Base-by-base conservation (phyloP, 2,329 filamentous ascomycete genomes). In the Tothia fuscella region DNA sequence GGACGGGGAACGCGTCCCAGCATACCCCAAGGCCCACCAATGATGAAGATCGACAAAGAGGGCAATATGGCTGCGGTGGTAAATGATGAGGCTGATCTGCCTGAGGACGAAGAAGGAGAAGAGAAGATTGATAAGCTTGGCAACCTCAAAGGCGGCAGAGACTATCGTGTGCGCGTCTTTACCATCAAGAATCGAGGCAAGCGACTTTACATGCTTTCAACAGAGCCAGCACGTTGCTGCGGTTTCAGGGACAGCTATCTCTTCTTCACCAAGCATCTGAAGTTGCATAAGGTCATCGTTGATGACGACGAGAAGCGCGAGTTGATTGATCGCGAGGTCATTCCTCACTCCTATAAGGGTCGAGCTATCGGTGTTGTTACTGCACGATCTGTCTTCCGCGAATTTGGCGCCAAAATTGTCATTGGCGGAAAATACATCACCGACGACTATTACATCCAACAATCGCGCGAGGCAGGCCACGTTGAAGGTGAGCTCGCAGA, bases 241-340 rank as follows among this genome's bases (percentile, higher is more conserved):
- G 91, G 91, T 13, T 98, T 98, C 71, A 76, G 91, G 51, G 91
- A 98, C 68, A 95, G 88, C 49, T 98, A 98, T 57, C 76, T 98
- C 20, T 95, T 98, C 71, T 98, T 98, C 70, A 93, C 91, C 49
- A 98, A 96, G 64, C 91, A 98, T 63, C 83, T 84, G 58, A 80
- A 87, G 54, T 80, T 98, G 12, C 91, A 87, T 74, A 98, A 98
- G 67, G 94, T 98, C 55, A 94, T 98, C 53, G 85, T 96, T 43
- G 87, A 88, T 53, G 91, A 98, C 50, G 82, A 91, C n/a, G 89
- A 93, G 63, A 98, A 98, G 68, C 79, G 82, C 46, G 88, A 96
- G 61, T 75, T 98, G 67, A 98, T 98, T 56, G 86, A 93, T 51
- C 79, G 91, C 46, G 83, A 93, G 5, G 82, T 98, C 56, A 94